Conservation (phyloP, 202 grass and related monocot genomes). For the Tripidium arundinaceum region DNA sequence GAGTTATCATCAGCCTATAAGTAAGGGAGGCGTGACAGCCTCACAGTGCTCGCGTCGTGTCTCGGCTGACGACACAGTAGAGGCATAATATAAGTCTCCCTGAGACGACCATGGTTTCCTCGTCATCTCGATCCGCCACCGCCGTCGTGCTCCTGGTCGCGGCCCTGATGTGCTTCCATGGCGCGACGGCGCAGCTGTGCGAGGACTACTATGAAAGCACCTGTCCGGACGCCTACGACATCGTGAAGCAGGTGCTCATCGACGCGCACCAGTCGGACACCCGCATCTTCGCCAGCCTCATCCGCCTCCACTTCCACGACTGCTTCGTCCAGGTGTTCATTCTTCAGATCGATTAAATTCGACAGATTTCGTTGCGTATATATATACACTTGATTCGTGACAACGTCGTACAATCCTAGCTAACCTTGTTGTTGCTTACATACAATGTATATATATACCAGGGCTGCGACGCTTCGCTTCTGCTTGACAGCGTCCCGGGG, state of each 20-base stretch:
- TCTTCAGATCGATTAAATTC: no score
- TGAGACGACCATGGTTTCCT: not conserved
- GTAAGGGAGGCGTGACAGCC: not conserved
- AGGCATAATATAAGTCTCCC: no score
- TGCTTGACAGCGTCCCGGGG: no score
- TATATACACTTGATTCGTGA: no score
- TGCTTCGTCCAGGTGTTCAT: conserved; percentile 70
- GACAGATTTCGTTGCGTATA: no score
- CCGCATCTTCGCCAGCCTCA: conserved; percentile 47
- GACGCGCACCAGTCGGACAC: conserved; percentile 36
- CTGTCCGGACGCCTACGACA: conserved; percentile 41
- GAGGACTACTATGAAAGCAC: conserved; percentile 46
- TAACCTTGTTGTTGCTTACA: no score
- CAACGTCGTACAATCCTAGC: no score
- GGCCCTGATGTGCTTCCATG: not conserved
- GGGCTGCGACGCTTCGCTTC: no score
- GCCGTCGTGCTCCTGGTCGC: not conserved
- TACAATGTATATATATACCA: no score
- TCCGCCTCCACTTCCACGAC: conserved; percentile 74
- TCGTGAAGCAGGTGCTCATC: conserved; percentile 24
- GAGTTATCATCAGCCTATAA: not conserved
- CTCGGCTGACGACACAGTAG: not conserved
- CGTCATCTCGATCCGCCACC: not conserved
- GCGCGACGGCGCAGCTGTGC: conserved; percentile 27
- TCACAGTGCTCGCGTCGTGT: not conserved